Base-by-base conservation (phyloP, 202 grass and related monocot genomes). In the Zoysia matrella region DNA sequence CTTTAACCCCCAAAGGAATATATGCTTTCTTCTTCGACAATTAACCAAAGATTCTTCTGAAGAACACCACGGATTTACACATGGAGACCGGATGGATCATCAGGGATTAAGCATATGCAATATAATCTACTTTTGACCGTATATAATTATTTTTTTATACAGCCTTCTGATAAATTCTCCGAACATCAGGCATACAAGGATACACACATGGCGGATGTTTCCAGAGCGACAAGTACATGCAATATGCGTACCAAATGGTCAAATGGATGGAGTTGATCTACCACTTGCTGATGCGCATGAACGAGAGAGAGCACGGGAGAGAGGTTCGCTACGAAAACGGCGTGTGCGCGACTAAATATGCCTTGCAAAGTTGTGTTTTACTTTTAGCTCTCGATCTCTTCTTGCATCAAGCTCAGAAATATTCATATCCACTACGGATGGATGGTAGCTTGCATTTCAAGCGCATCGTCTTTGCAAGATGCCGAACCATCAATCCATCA, bases 11-110 rank as follows among this genome's bases (percentile, higher is more conserved):
- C 61, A 47, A 88, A 66, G 89, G 89, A 97, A 94, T 97, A 80
- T 18, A 97, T 94, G 76, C 94, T 92, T 86, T 64, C 85, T 90
- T 97, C 85, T 88, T 92, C 80, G 69, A 82, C 89, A 83, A 88
- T 87, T 87, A 85, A 91, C 44, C 74, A 76, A 69, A 87, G 88
- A 91, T 91, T 89, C 84, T 76, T 74, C 65, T 77, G 9, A 80
- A 76, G 72, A 60, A 52, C 41, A 73, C 6, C 7, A 42, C 47
- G 2, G 1, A 7, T 76, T 72, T 67, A 18, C n/a, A 18, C 7
- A 18, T 58, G 56, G 51, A 10, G 8, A 16, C 57, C 40, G 46
- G 6, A 56, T 67, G 72, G 60, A 63, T 63, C 60, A 12, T 2
- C 52, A 5, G 8, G 30, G 30, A 36, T 36, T 55, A 48, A 18